These are phyloP conservation scores for Breviolum minutum DNA, from an alignment of 73 alveolate genomes.

Conservation along the genomic window DNA sequence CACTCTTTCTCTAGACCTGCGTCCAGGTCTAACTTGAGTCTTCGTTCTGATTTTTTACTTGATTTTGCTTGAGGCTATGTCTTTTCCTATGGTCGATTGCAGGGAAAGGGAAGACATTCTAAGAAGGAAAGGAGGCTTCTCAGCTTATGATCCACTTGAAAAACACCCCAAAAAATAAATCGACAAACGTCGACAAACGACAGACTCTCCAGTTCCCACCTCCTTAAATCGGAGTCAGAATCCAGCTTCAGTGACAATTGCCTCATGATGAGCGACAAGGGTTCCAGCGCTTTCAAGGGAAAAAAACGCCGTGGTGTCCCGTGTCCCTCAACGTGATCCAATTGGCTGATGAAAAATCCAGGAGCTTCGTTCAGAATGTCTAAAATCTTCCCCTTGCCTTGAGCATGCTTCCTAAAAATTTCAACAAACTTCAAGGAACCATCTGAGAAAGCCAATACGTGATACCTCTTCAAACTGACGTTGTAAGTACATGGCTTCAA, in stretches of 20 bases:
- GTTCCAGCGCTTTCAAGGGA: too few species aligned
- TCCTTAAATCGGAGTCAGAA: background rate
- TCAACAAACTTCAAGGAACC: background rate
- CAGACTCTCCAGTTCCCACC: background rate
- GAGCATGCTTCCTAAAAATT: background rate
- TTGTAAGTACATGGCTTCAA: background rate
- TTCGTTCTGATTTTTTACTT: background rate
- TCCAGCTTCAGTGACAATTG: conserved; percentile 58
- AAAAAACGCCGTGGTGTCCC: too few species aligned
- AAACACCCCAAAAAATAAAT: background rate
- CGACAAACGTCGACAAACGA: background rate
- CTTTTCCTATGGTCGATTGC: too few species aligned
- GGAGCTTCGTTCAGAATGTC: too few species aligned
- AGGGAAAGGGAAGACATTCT: too few species aligned
- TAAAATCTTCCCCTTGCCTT: too few species aligned
- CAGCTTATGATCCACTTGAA: background rate
- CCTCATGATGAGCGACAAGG: background rate
- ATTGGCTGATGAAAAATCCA: too few species aligned
- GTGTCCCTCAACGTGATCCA: background rate
- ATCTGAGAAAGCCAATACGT: background rate
- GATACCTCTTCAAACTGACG: too few species aligned
- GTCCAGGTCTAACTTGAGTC: background rate
- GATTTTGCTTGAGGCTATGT: too few species aligned
- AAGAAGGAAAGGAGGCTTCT: too few species aligned
- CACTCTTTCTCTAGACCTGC: conserved; percentile 47